Percentiles rank a stretch among this genome's conserved stretches.
These are phyloP conservation scores for Cladobotryum mycophilum DNA, from an alignment of 2,329 filamentous ascomycete species.

Conservation along the genomic window DNA sequence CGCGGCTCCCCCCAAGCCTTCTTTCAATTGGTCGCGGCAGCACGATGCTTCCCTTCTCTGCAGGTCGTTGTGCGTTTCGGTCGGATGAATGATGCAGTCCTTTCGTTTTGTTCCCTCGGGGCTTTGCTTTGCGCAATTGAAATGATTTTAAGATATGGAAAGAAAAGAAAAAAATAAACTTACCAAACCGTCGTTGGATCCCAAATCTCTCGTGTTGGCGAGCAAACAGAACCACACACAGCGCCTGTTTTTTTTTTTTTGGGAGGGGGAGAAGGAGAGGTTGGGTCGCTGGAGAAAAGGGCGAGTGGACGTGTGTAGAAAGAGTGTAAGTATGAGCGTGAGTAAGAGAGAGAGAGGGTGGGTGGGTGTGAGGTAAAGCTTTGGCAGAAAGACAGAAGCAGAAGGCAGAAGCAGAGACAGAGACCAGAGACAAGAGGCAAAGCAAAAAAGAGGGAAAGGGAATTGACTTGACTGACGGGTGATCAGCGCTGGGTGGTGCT, in stretches of 20 bases:
- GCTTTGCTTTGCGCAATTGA: background rate
- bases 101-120: no score
- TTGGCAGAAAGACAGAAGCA: constrained; percentile 3
- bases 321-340: background rate
- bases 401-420: background rate
- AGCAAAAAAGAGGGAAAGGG: background rate
- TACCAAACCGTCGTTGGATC: background rate
- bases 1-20: background rate
- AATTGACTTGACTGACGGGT: background rate
- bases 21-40: background rate
- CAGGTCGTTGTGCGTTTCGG: no score
- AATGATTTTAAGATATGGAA: background rate
- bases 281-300: background rate
- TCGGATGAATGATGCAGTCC: no score
- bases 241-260: no score
- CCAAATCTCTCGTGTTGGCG: background rate
- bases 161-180: background rate
- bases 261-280: no score
- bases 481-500: background rate
- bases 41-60: background rate
- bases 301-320: constrained; percentile 1
- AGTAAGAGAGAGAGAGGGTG: constrained; percentile 8
- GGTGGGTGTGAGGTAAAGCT: constrained; percentile 2
- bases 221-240: background rate
- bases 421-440: background rate